Percentiles rank a stretch among this genome's conserved stretches.
Conservation (phyloP, 257 asterid genomes). For the Forsythia suspensa region DNA sequence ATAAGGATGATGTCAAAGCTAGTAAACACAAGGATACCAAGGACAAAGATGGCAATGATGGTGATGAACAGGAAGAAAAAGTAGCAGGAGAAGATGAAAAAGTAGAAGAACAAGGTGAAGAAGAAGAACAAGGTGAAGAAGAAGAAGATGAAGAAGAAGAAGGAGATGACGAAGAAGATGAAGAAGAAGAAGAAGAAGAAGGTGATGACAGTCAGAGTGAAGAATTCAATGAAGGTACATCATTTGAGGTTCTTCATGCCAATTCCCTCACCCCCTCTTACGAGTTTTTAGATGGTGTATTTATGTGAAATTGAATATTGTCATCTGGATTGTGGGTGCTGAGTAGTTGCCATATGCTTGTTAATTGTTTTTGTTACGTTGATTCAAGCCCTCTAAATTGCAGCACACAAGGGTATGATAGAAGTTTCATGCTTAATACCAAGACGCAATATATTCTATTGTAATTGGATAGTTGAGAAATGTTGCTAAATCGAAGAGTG, state of each 20-base stretch:
- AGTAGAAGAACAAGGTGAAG: background rate
- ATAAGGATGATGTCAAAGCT: constrained; percentile 33
- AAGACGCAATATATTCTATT: background rate
- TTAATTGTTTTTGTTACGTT: background rate
- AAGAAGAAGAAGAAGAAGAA: constrained; percentile 29
- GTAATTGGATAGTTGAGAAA: background rate
- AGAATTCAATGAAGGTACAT: constrained; percentile 74
- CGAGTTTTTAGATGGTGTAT: constrained; percentile 5
- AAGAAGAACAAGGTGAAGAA: too few relatives aligned
- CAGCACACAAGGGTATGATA: constrained; percentile 1
- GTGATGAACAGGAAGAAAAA: background rate
- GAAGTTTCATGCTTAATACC: background rate
- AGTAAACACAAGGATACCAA: constrained; percentile 33
- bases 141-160: constrained; percentile 5
- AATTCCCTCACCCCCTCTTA: background rate
- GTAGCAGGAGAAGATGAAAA: background rate
- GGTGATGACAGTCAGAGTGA: constrained; percentile 52
- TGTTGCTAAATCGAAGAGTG: background rate
- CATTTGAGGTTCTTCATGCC: constrained; percentile 7
- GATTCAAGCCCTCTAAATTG: background rate
- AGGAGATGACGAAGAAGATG: constrained; percentile 20
- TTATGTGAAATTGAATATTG: background rate
- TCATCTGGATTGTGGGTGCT: background rate
- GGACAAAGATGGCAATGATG: constrained; percentile 28
- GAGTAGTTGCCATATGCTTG: constrained; percentile 3